Evolutionary conservation across 148 eudicot species (phyloP), one percentile per base, ranked within the genome.

Genomic region (Camellia lanceoleosa): DNA sequence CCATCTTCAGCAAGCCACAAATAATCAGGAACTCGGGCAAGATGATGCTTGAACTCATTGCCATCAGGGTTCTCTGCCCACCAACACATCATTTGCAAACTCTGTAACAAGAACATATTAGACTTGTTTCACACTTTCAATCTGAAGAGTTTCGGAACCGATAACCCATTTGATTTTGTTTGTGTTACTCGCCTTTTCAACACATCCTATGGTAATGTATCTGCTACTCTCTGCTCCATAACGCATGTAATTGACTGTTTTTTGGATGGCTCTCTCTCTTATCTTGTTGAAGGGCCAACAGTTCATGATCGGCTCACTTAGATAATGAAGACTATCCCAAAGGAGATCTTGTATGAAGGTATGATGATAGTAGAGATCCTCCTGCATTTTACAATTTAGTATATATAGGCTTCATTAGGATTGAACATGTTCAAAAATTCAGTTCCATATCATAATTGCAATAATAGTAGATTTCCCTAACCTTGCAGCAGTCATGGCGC

Each of bases 1-100:
- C 80, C 74, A 78, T 78, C 81, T 30, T 79, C 81, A 8, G 81
- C 81, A 46, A 79, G 47, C 81, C 81, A 79, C n/a, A 79, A 47
- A 49, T 19, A 79, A 49, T 79, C 81, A 14, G 76, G 70, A 79
- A 71, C 76, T 61, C 81, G 23, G 23, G 81, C 81, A 3, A 79
- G 81, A 44, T 79, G 81, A 61, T 71, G 51, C 58, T 71, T 79
- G 60, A 60, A 79, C 49, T 71, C 81, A 3, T 79, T 59, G 12
- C 75, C 47, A 46, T 60, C 59, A 0, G 81, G 81, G 14, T 70
- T 43, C 23, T 79, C 67, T 3, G 68, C 76, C 59, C 75, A 79
- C 66, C 75, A 79, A 16, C 68, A 70, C 81, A 79, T 70, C 60
- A 79, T 75, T 60, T 43, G 18, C 7, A 75, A 19, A 44, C 68